Evolutionary conservation across 2,329 filamentous ascomycete species (phyloP).

Genomic region (Rhynchosporium secalis): DNA sequence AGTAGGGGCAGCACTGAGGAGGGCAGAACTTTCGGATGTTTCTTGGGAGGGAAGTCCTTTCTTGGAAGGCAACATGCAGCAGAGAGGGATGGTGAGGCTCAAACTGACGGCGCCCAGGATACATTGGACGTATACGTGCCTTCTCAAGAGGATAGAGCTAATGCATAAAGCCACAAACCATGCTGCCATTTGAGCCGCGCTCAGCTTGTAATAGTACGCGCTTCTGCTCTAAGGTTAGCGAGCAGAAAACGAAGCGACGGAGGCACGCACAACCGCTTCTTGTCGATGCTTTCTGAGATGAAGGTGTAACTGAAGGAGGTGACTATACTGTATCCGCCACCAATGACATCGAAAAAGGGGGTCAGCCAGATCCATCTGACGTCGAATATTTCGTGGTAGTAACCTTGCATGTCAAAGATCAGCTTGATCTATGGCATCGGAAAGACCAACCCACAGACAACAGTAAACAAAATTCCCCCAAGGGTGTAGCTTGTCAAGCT

Average conservation of each 20-base stretch:
- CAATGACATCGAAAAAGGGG: constrained; percentile 24
- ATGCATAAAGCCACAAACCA: constrained; percentile 21
- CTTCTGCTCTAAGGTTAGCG: constrained; percentile 14
- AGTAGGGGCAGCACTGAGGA: constrained; percentile 4
- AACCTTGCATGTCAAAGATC: constrained; percentile 16
- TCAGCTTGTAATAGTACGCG: constrained; percentile 22
- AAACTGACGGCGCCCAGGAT: constrained; percentile 17
- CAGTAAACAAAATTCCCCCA: constrained; percentile 16
- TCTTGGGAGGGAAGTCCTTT: neutral
- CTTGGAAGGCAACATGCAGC: constrained; percentile 15
- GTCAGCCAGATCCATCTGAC: constrained; percentile 26
- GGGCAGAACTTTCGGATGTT: constrained; percentile 16
- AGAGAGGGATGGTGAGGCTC: constrained; percentile 19
- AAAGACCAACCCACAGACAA: constrained; percentile 19
- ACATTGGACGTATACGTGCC: constrained; percentile 25
- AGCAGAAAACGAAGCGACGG: neutral
- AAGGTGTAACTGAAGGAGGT: constrained; percentile 22
- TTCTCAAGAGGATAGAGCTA: constrained; percentile 24
- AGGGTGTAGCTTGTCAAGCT: constrained; percentile 16
- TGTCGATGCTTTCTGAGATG: constrained; percentile 21
- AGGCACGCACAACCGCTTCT: constrained; percentile 19
- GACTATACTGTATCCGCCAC: constrained; percentile 22
- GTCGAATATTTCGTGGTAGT: constrained; percentile 22
- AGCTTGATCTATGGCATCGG: neutral
- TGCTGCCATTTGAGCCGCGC: constrained; percentile 16